These are phyloP conservation scores for Tricholoma flavovirens DNA, from an alignment of 768 basidiomycete genomes.

Conservation along the genomic window DNA sequence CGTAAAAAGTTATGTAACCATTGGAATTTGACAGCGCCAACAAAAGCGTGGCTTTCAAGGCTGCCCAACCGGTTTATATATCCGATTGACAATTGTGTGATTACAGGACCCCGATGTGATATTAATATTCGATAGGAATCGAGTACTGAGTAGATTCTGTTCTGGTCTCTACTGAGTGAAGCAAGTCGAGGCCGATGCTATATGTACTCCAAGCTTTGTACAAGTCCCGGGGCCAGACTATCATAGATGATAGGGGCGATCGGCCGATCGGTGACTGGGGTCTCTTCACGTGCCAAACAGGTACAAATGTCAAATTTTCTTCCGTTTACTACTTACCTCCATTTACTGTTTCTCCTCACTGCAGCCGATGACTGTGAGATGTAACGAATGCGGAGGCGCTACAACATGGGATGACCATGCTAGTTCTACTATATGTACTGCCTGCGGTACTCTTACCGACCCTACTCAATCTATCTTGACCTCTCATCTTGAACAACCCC, in stretches of 20 bases:
- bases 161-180: too few species aligned
- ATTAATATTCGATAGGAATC: too few species aligned
- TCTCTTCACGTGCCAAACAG: constrained; percentile 7
- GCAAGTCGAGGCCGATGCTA: too few species aligned
- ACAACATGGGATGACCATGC: constrained; percentile 54
- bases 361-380: constrained; percentile 30
- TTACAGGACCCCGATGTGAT: too few species aligned
- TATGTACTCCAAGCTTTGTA: too few species aligned
- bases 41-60: too few species aligned
- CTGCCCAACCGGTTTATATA: neutral
- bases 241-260: too few species aligned
- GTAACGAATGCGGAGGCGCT: constrained; percentile 48
- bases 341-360: neutral
- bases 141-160: too few species aligned
- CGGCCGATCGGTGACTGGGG: constrained; percentile 4
- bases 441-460: constrained; percentile 68
- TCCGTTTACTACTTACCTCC: neutral
- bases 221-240: too few species aligned
- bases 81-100: too few species aligned
- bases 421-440: constrained; percentile 57
- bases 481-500: constrained; percentile 34
- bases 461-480: constrained; percentile 57
- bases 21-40: neutral
- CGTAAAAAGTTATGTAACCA: neutral
- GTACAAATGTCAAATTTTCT: neutral